Base-by-base conservation (phyloP, 768 basidiomycete species). In the Pleurotus eryngii region DNA sequence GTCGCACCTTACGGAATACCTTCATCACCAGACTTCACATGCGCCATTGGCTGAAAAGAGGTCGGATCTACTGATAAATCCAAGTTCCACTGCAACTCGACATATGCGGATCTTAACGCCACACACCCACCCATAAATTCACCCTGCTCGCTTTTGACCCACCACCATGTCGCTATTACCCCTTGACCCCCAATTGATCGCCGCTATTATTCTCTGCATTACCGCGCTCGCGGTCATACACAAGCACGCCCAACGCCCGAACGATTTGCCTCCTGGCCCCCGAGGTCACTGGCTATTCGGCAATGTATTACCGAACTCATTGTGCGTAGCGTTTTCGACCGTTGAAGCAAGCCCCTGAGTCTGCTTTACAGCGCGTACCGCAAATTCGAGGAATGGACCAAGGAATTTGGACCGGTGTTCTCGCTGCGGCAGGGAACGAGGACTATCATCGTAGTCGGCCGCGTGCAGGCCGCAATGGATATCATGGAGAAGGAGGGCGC, bases 401-500 rank as follows among this genome's bases (percentile, higher is more conserved):
- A 83, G 63, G 65, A 78, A 60, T 87, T 87, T 59, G 86, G 86
- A 0, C 81, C 85, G 0, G 72, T 87, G 6, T 83, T 86, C 61
- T 78, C 81, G 0, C 66, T 87, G 2, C 75, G 80, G 0, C 72
- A 82, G 56, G 85, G 86, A 1, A 64, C 72, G 11, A 68, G 68
- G 8, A 73, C 70, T 8, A 71, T 75, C 45, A 66, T 82, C 56
- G 72, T 85, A 46, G 73, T 84, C 26, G 80, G 81, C 0, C 70
- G 81, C 2, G 65, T 81, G 49, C 67, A 59, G 38, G 83, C 83
- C 38, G 84, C 85, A 0, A 75, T 85, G 0, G 84, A 86, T 18
- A 80, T 87, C 56, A 82, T 87, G 83, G 85, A 87, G 63, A 81
- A 81, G 51, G 81, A 86, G 60, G 84, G 85, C n/a, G 77, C 80